These are phyloP conservation scores for Pythium brassicae DNA, from an alignment of 352 stramenopile genomes.

Conservation along the genomic window DNA sequence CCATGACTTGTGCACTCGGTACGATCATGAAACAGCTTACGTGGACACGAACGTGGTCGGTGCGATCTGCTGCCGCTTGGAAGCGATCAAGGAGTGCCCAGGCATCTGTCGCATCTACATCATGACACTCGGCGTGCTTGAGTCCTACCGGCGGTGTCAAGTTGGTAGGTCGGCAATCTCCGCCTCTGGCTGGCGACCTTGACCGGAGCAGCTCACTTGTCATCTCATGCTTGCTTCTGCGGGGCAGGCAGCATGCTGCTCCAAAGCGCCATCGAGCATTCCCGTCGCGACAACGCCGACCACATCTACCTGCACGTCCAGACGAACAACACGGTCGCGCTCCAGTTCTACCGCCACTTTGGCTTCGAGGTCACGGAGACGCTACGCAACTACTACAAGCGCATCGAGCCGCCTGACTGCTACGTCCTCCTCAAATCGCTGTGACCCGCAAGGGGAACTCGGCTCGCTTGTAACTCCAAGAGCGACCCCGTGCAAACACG, in stretches of 20 bases:
- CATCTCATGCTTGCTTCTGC: not conserved
- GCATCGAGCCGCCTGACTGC: conserved; percentile 92
- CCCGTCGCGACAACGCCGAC: conserved; percentile 29
- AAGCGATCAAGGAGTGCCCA: conserved; percentile 29
- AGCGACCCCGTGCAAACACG: too few species aligned
- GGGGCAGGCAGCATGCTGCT: conserved; percentile 38
- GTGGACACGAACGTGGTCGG: conserved; percentile 79
- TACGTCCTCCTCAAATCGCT: conserved; percentile 40
- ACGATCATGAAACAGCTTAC: conserved; percentile 35
- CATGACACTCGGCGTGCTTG: conserved; percentile 92
- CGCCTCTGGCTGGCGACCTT: too few species aligned
- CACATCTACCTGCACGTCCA: conserved; percentile 90
- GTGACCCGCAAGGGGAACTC: too few species aligned
- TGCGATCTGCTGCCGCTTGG: conserved; percentile 87
- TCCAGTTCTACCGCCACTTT: conserved; percentile 88
- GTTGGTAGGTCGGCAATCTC: conserved; percentile 45
- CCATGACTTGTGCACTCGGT: not conserved
- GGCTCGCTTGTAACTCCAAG: too few species aligned
- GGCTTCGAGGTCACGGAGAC: conserved; percentile 88
- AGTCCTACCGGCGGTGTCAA: conserved; percentile 74
- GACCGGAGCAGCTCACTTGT: not conserved
- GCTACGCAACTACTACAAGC: conserved; percentile 94
- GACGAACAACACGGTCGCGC: conserved; percentile 88
- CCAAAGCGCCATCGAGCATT: conserved; percentile 32
- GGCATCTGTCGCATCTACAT: conserved; percentile 82